phyloP scores from a whole-genome alignment of 1,139 yeast species.

The Martiniozyma asiatica region DNA sequence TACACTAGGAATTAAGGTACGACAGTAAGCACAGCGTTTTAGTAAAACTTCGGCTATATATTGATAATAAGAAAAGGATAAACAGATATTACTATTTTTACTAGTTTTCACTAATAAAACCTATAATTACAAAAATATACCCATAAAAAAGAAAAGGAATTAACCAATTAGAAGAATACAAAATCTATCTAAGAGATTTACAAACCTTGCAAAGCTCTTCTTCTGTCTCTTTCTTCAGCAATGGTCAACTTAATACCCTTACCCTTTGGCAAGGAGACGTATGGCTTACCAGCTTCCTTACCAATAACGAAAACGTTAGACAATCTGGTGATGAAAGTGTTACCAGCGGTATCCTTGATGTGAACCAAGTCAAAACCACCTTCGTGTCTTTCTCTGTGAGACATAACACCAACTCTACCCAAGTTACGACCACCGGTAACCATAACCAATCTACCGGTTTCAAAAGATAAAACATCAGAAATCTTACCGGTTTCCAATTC shows the following conservation, averaged over 20 bases:
- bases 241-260: slow-evolving; percentile 98
- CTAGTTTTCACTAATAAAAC: no score
- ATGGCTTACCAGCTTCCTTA: slow-evolving; percentile 88
- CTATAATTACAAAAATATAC: no score
- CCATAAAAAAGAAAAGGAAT: no score
- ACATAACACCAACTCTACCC: slow-evolving; percentile 98
- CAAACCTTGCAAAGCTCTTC: slow-evolving; percentile 61
- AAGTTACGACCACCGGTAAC: slow-evolving; percentile 99
- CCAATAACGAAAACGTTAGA: slow-evolving; percentile 95
- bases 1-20: no score
- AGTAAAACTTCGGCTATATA: no score
- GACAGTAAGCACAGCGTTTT: no score
- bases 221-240: slow-evolving; percentile 99
- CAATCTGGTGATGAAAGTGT: slow-evolving; percentile 97
- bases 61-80: no score
- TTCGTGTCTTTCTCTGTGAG: slow-evolving; percentile 98
- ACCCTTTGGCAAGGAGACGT: slow-evolving; percentile 98
- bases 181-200: slow-evolving; percentile 15
- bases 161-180: no score
- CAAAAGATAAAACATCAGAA: slow-evolving; percentile 84
- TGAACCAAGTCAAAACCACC: slow-evolving; percentile 99
- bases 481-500: slow-evolving; percentile 94
- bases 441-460: slow-evolving; percentile 92
- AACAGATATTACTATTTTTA: no score
- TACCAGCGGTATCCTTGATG: slow-evolving; percentile 94